Base-by-base conservation (phyloP, 164 flowering plant genomes). In the Aristolochia californica region DNA sequence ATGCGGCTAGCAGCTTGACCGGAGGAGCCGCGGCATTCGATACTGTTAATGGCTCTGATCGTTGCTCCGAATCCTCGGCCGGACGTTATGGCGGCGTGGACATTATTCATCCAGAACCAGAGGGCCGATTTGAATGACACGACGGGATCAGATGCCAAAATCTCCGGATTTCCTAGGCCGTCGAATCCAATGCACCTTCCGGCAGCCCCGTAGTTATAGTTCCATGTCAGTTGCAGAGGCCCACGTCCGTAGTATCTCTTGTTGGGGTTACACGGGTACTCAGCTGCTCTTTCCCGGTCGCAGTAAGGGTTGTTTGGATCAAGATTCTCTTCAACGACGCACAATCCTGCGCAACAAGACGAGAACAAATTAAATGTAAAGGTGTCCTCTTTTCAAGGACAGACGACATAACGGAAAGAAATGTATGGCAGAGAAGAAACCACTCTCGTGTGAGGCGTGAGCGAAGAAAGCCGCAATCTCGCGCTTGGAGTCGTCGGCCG, bases 61-160 rank as follows among this genome's bases (percentile, higher is more conserved):
- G 80, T 77, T 7, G 65, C 60, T 2, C 80, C 80, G 27, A 74
- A 72, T 38, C 81, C 81, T 59, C 72, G 69, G 14, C 71, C 75
- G 7, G 75, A 69, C 27, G 63, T 64, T 2, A 68, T 63, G 40
- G 45, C 51, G 0, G 60, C 48, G 20, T 74, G 75, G 26, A 59
- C 66, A 24, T 67, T 60, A 51, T 62, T 67, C 73, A 64, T 73
- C 82, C 82, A 78, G 38, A 48, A 76, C 80, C 80, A 76, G 22
- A 76, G 48, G 2, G 74, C 77, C 1, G 80, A 58, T 66, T 66
- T 72, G 73, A 74, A 76, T 8, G 82, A 60, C 8, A 70, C 23
- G 5, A 58, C 20, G 4, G 66, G 43, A 26, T 74, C 67, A 0
- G n/a, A 63, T 5, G 73, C 81, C 52, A 77, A 77, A 0, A 58